Evolutionary conservation across 2,329 filamentous ascomycete species (phyloP), one percentile per base, ranked within the genome.

Genomic region (Sporothrix dimorphospora): DNA sequence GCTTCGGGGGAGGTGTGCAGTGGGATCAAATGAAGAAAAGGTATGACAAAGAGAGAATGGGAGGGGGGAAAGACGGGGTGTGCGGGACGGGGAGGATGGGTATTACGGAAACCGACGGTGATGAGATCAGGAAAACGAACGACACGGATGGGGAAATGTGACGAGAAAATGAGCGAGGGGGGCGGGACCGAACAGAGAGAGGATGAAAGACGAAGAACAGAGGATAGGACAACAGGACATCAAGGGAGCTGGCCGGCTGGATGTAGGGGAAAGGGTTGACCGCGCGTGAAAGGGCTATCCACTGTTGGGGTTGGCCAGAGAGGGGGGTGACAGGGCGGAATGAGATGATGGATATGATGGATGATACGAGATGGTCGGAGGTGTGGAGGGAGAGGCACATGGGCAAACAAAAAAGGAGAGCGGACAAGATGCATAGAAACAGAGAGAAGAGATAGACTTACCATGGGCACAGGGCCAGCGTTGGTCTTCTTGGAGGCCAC

Each of bases 381-480:
- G 34, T 27, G 49, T 19, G 34, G 49, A 49, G 66, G 11, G 19
- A 21, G 7, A 14, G 27, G n/a, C n/a, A n/a, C n/a, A n/a, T n/a
- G 21, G 42, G 30, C 55, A 38, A 63, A 34, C 24, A 21, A 57
- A 40, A n/a, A 65, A 34, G 47, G 61, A 51, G 6, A n/a, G 30
- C 5, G 70, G 34, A 21, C 24, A 57, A 16, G 16, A 49, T 27
- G 21, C 65, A 66, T 24, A 71, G 19, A 51, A 6, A 47, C 61
- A 72, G 57, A 70, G n/a, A 3, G 16, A 71, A 6, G 55, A 69
- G 59, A 68, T 73, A 72, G 47, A 72, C 76, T 79, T 83, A 94
- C 92, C 95, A 99, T 98, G 6, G 94, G 84, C 21, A 99, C 93
- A 27, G 89, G 87, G 0, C 92, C 92, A 9, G 90, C 90, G 75